A percentile compares a stretch with the other conserved stretches of the same genome.
These are phyloP conservation scores for Pseudonitzschia pungens DNA, from an alignment of 108 stramenopile species.

Conservation along the genomic window DNA sequence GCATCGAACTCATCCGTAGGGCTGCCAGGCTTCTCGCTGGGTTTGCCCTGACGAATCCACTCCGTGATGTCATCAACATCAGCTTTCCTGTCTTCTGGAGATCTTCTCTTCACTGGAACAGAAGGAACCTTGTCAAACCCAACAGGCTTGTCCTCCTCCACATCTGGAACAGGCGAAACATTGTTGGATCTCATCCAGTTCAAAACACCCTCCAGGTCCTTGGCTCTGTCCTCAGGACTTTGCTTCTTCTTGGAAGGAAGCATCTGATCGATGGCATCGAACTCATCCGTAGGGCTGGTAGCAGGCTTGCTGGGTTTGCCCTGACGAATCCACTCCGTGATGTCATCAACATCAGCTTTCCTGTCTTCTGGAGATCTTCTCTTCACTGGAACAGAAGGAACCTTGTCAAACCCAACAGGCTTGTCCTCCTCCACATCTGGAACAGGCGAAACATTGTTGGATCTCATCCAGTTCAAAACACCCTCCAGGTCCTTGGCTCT, in stretches of 20 bases:
- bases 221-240: conserved; percentile 24
- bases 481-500: conserved; percentile 27
- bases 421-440: conserved; percentile 1
- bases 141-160: conserved; percentile 4
- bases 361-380: conserved; percentile 26
- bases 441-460: conserved; percentile 16
- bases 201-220: conserved; percentile 22
- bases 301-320: conserved; percentile 4
- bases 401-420: conserved; percentile 10
- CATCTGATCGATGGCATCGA: conserved; percentile 24
- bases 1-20: background rate
- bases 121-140: conserved; percentile 9
- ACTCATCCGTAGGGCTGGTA: conserved; percentile 14
- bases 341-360: conserved; percentile 15
- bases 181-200: conserved; percentile 35
- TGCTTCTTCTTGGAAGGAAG: conserved; percentile 25
- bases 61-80: conserved; percentile 22
- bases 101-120: conserved; percentile 23
- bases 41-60: conserved; percentile 20
- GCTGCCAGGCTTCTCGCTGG: conserved; percentile 24
- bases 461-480: conserved; percentile 37
- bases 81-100: conserved; percentile 8
- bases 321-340: conserved; percentile 28
- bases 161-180: conserved; percentile 1
- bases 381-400: conserved; percentile 24